Base-by-base conservation (phyloP, 306 rosid genomes). In the Albizia julibrissin region DNA sequence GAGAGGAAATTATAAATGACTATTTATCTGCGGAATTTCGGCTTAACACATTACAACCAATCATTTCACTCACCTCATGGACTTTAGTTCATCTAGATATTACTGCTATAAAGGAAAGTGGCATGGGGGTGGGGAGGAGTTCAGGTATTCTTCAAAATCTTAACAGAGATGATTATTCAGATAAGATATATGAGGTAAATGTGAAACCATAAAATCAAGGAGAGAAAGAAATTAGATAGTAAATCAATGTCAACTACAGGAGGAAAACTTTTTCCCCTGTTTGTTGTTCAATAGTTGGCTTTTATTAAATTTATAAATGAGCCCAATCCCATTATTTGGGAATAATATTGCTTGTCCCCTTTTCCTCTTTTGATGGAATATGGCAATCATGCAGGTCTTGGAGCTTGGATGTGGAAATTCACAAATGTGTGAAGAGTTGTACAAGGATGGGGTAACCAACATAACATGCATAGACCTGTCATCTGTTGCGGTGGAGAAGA, bases 381-480 rank as follows among this genome's bases (percentile, higher is more conserved):
- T 77, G 71, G 31, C 16, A 71, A 22, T 80, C 22, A 16, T 84
- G 72, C 85, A 94, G 98, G 89, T 94, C 3, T 80, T 93, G 82
- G 98, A 95, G 84, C 92, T 95, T 76, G 99, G 99, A 43, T 93
- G 97, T 87, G 99, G 99, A 82, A 93, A 91, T 86, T 95, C 99
- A 4, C 94, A 91, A 74, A 56, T 95, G 90, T 90, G 87, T 80
- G 93, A 93, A 83, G 91, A 91, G 21, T 85, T 95, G 84, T 86
- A 95, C 82, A 93, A 76, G 58, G 97, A 95, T 84, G 97, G 95
- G 46, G 80, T 87, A 22, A 87, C 87, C 2, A 42, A 89, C 56
- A 91, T 93, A 74, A 95, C 98, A 16, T 93, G 99, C 88, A 93
- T 91, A 82, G 99, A 95, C 84, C 87, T 95, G 27, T 95, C 97